Evolutionary conservation across 2,329 filamentous ascomycete species (phyloP).

Genomic region (Pseudogymnoascus sp.): DNA sequence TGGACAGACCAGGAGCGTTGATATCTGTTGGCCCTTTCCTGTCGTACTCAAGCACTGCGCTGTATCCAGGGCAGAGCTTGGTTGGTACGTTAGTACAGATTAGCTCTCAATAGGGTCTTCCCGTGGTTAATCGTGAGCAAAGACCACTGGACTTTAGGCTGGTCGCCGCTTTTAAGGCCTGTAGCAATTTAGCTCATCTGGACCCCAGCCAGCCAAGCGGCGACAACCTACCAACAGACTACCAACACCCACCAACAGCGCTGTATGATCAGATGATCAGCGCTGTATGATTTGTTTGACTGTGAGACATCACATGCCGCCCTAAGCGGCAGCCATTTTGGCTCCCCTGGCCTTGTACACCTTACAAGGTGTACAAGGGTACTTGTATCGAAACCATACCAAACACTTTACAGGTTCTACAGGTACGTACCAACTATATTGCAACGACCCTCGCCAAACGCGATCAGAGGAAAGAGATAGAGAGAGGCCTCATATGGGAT

Average conservation of each 20-base stretch:
- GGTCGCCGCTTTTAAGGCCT: neutral
- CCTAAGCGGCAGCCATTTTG: neutral
- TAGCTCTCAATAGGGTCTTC: conserved; percentile 7
- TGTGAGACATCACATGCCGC: neutral
- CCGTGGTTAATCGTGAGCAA: conserved; percentile 3
- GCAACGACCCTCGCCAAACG: neutral
- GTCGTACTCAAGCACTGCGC: neutral
- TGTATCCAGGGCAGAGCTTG: conserved; percentile 4
- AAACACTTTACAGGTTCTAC: neutral
- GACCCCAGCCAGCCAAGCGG: neutral
- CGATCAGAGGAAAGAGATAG: neutral
- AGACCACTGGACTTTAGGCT: neutral
- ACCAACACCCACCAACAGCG: neutral
- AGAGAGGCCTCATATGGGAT: neutral
- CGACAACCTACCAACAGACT: no score
- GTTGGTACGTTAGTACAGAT: neutral
- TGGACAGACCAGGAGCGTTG: neutral
- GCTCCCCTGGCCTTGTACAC: neutral
- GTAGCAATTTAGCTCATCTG: neutral
- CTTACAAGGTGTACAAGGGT: neutral
- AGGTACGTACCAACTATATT: conserved; percentile 2
- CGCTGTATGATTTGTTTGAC: neutral
- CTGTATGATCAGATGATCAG: neutral
- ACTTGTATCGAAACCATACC: neutral
- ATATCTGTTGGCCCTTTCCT: neutral